Evolutionary conservation across 192 early-diverging fungal species (phyloP).

Genomic region (Lobosporangium transversale): DNA sequence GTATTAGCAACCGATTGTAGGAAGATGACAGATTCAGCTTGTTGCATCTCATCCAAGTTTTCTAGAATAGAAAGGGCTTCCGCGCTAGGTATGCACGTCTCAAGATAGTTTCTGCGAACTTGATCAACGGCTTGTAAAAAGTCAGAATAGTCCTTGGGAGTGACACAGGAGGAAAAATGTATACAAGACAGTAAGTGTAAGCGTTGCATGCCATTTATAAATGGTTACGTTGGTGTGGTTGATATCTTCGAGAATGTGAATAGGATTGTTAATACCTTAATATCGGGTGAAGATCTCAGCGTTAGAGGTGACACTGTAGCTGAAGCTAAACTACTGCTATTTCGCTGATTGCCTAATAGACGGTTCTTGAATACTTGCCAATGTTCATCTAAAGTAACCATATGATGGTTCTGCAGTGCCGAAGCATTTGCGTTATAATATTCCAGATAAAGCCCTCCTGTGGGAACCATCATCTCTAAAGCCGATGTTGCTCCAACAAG

Average conservation of each 20-base stretch:
- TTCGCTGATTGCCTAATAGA: background rate
- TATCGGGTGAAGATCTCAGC: background rate
- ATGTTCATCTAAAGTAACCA: slow-evolving; percentile 23
- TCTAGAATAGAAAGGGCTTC: slow-evolving; percentile 30
- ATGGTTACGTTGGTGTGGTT: no score
- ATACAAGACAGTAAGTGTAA: background rate
- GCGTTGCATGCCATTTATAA: no score
- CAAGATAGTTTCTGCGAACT: slow-evolving; percentile 21
- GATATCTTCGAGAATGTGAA: no score
- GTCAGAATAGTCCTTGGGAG: slow-evolving; percentile 13
- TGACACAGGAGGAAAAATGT: background rate
- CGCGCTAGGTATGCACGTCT: slow-evolving; percentile 39
- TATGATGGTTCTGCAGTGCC: slow-evolving; percentile 29
- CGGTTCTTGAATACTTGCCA: slow-evolving; percentile 26
- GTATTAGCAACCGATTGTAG: background rate
- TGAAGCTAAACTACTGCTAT: background rate
- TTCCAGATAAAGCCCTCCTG: slow-evolving; percentile 29
- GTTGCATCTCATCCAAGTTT: slow-evolving; percentile 41
- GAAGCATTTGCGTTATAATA: slow-evolving; percentile 37
- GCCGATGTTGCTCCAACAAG: background rate
- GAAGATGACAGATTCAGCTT: slow-evolving; percentile 25
- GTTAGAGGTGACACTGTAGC: background rate
- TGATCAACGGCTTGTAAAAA: slow-evolving; percentile 28
- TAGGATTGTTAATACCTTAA: slow-evolving; percentile 11
- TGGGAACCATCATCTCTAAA: slow-evolving; percentile 3